Conservation (phyloP, 352 stramenopile genomes). For the Phytopythium helicoides region DNA sequence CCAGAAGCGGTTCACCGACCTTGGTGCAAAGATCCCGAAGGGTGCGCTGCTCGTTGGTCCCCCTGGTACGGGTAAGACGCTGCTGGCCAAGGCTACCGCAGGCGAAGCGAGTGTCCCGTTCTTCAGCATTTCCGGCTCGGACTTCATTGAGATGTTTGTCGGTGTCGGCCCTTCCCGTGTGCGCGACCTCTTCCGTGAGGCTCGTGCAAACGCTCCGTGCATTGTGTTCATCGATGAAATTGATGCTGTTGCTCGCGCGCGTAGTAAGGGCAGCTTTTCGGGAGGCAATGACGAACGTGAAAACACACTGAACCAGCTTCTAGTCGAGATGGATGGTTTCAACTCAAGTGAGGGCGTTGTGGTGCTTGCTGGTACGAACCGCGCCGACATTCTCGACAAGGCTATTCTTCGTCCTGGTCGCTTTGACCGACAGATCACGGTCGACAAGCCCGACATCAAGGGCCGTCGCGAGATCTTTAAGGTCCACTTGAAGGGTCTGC, state of each 20-base stretch:
- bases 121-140: slow-evolving; percentile 94
- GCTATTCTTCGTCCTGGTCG: slow-evolving; percentile 96
- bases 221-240: slow-evolving; percentile 99
- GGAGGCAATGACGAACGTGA: slow-evolving; percentile 98
- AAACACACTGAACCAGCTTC: slow-evolving; percentile 99
- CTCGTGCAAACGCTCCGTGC: slow-evolving; percentile 91
- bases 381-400: slow-evolving; percentile 98
- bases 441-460: slow-evolving; percentile 98
- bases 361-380: slow-evolving; percentile 98
- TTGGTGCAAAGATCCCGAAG: slow-evolving; percentile 98
- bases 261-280: slow-evolving; percentile 87
- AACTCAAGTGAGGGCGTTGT: slow-evolving; percentile 94
- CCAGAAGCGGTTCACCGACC: slow-evolving; percentile 91
- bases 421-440: slow-evolving; percentile 98
- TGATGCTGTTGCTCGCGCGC: slow-evolving; percentile 92
- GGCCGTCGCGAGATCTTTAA: slow-evolving; percentile 97
- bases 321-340: slow-evolving; percentile 99
- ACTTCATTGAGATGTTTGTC: slow-evolving; percentile 99
- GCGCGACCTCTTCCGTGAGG: slow-evolving; percentile 97
- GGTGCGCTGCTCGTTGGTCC: slow-evolving; percentile 96
- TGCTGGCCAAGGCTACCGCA: slow-evolving; percentile 97
- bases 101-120: slow-evolving; percentile 98
- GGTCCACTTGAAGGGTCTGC: slow-evolving; percentile 95
- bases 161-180: slow-evolving; percentile 98
- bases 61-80: slow-evolving; percentile 96